phyloP scores from a whole-genome alignment of 2,329 filamentous ascomycete species.

The Talaromyces funiculosus region DNA sequence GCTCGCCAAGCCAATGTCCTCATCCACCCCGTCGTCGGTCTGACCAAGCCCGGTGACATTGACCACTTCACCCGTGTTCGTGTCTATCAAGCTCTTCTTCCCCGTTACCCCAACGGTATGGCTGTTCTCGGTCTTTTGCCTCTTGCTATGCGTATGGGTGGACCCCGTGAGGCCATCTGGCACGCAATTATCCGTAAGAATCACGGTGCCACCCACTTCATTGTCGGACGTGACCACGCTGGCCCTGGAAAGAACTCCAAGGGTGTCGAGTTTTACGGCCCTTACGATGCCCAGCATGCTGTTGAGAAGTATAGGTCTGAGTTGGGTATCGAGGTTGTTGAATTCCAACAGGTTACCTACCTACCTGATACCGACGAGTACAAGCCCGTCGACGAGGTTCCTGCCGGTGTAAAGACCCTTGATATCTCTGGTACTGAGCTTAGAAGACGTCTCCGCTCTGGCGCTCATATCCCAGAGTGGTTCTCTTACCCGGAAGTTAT shows the following conservation, averaged over 20 bases:
- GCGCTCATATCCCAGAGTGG: slow-evolving; percentile 95
- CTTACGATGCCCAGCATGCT: slow-evolving; percentile 93
- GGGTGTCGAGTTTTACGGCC: slow-evolving; percentile 94
- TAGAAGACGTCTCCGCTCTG: slow-evolving; percentile 80
- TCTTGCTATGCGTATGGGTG: slow-evolving; percentile 98
- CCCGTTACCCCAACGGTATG: slow-evolving; percentile 98
- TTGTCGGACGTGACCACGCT: slow-evolving; percentile 96
- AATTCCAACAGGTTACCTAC: slow-evolving; percentile 99
- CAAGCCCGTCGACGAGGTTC: slow-evolving; percentile 83
- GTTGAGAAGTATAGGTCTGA: slow-evolving; percentile 96
- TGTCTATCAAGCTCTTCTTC: slow-evolving; percentile 94
- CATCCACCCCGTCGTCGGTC: slow-evolving; percentile 95
- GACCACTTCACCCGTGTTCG: slow-evolving; percentile 99
- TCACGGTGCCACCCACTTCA: slow-evolving; percentile 98
- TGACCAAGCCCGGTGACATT: slow-evolving; percentile 98
- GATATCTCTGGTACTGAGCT: slow-evolving; percentile 89
- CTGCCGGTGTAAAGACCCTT: slow-evolving; percentile 73
- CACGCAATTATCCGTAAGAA: slow-evolving; percentile 99
- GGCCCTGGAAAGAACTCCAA: slow-evolving; percentile 97
- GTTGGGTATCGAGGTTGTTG: slow-evolving; percentile 96
- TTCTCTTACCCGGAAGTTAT: slow-evolving; percentile 99
- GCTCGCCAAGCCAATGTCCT: slow-evolving; percentile 96
- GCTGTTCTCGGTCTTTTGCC: slow-evolving; percentile 90
- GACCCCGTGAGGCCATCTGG: slow-evolving; percentile 97
- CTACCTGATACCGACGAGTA: slow-evolving; percentile 97